Evolutionary conservation across 192 early-diverging fungal genomes (phyloP).

Genomic region (Lobosporangium transversale): DNA sequence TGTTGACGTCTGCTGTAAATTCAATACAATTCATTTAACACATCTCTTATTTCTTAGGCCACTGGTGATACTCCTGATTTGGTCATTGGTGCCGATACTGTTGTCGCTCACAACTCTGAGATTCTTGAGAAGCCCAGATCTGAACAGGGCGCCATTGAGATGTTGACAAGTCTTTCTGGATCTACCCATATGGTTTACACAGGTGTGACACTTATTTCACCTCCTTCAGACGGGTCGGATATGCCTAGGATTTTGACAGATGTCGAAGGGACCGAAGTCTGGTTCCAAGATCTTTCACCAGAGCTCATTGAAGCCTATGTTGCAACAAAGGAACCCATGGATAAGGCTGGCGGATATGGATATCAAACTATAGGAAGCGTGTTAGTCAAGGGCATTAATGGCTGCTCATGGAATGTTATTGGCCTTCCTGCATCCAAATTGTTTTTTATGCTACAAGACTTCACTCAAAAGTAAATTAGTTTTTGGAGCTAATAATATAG

Average conservation of each 20-base stretch:
- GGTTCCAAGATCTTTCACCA: constrained; percentile 68
- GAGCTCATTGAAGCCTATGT: constrained; percentile 74
- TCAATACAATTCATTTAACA: too few species aligned
- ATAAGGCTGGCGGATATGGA: constrained; percentile 89
- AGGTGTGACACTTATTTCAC: constrained; percentile 69
- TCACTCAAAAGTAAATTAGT: constrained; percentile 4
- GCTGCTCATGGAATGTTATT: constrained; percentile 90
- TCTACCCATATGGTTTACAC: constrained; percentile 79
- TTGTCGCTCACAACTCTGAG: constrained; percentile 67
- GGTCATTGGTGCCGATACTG: constrained; percentile 87
- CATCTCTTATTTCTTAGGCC: too few species aligned
- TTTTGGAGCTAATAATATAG: too few species aligned
- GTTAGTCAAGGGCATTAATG: constrained; percentile 77
- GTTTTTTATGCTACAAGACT: constrained; percentile 45
- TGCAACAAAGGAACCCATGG: constrained; percentile 62
- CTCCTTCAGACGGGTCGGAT: constrained; percentile 27
- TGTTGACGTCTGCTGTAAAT: not conserved
- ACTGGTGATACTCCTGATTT: constrained; percentile 60
- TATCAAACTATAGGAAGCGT: constrained; percentile 81
- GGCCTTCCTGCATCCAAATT: constrained; percentile 52
- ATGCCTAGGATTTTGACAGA: constrained; percentile 42
- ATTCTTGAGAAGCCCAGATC: constrained; percentile 88
- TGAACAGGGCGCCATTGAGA: constrained; percentile 65
- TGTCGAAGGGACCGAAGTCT: constrained; percentile 74
- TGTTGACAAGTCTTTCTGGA: constrained; percentile 69